phyloP scores from a whole-genome alignment of 192 early-diverging fungal genomes.

The Podila epigama region DNA sequence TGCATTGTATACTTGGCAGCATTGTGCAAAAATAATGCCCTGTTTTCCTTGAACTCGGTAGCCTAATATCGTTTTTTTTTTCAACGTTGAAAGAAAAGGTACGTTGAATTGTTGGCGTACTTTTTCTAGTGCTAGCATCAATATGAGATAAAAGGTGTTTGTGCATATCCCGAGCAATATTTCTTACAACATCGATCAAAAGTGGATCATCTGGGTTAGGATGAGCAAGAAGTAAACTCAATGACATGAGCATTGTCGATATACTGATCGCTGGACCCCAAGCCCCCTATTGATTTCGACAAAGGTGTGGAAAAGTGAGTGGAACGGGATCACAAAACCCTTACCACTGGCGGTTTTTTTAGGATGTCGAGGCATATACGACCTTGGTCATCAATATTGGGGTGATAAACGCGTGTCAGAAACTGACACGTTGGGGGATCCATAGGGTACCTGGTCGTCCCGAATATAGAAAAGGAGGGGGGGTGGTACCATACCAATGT shows the following conservation, averaged over 20 bases:
- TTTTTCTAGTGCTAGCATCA: background rate
- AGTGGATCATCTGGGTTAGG: slow-evolving; percentile 84
- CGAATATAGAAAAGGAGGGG: background rate
- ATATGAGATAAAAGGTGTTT: background rate
- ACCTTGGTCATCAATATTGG: slow-evolving; percentile 81
- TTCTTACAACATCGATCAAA: slow-evolving; percentile 67
- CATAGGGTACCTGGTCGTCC: slow-evolving; percentile 62
- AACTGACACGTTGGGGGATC: slow-evolving; percentile 76
- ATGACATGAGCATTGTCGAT: slow-evolving; percentile 63
- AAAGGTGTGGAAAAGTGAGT: background rate
- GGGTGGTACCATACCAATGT: background rate
- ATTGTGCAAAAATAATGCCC: slow-evolving; percentile 49
- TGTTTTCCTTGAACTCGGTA: slow-evolving; percentile 57
- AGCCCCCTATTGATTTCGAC: slow-evolving; percentile 44
- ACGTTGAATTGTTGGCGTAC: background rate
- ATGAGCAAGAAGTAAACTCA: slow-evolving; percentile 62
- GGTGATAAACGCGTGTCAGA: slow-evolving; percentile 80
- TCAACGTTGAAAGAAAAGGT: background rate
- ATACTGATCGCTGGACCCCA: slow-evolving; percentile 79
- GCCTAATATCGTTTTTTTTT: slow-evolving; percentile 47
- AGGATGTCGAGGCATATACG: slow-evolving; percentile 79
- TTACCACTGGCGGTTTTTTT: slow-evolving; percentile 60
- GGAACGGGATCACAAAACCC: no score
- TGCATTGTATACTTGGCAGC: slow-evolving; percentile 50
- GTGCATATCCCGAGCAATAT: background rate